These are phyloP conservation scores for Isoetes engelmannii DNA, from an alignment of 83 land plant genomes.

Conservation along the genomic window DNA sequence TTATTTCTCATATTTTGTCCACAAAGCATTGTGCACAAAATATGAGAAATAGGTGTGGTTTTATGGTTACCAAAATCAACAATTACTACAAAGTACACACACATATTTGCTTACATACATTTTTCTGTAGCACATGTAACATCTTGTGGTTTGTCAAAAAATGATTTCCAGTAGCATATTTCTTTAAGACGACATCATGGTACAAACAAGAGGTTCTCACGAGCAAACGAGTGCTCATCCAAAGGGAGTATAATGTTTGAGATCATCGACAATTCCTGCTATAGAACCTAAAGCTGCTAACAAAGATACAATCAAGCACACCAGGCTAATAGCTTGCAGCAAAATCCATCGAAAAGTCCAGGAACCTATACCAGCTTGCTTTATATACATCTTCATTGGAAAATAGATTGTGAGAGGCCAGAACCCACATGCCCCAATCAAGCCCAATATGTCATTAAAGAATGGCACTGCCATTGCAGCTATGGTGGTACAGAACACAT, in stretches of 20 bases:
- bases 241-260: conserved; percentile 31
- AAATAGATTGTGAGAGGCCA: conserved; percentile 43
- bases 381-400: conserved; percentile 37
- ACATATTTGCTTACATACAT: no score
- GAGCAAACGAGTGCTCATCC: no score
- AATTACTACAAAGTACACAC: no score
- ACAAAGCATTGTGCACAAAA: no score
- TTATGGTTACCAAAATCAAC: no score
- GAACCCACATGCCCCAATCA: conserved; percentile 34
- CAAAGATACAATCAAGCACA: conserved; percentile 26
- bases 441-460: conserved; percentile 40
- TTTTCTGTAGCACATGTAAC: no score
- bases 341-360: conserved; percentile 24
- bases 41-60: no score
- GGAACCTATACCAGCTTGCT: conserved; percentile 18
- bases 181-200: no score
- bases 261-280: conserved; percentile 18
- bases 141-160: no score
- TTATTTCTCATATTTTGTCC: no score
- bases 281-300: conserved; percentile 33
- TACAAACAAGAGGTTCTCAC: no score
- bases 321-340: conserved; percentile 23
- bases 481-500: conserved; percentile 29
- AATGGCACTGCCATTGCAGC: conserved; percentile 43
- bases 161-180: no score